Evolutionary conservation across 2,329 filamentous ascomycete genomes (phyloP).

Genomic region (Bipolaris cookei): DNA sequence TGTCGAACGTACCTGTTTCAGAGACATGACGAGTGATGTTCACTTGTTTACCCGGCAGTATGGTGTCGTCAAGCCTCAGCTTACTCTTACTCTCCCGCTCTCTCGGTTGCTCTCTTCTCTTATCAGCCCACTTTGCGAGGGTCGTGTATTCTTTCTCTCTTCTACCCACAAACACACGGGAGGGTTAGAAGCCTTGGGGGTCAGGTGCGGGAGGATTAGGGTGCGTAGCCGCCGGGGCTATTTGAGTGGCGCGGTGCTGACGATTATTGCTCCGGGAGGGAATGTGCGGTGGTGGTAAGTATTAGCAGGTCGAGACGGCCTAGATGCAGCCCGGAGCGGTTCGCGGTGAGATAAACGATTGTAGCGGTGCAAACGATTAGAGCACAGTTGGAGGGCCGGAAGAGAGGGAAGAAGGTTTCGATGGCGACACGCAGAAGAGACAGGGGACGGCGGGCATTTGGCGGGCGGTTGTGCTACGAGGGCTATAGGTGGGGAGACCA

Average conservation of each 20-base stretch:
- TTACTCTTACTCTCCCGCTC: constrained; percentile 9
- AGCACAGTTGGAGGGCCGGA: constrained; percentile 29
- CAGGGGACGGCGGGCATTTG: constrained; percentile 41
- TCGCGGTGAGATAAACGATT: constrained; percentile 23
- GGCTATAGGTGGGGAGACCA: constrained; percentile 45
- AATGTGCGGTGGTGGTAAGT: constrained; percentile 17
- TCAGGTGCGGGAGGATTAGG: constrained; percentile 18
- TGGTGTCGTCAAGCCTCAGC: constrained; percentile 49
- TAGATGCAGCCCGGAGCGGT: constrained; percentile 9
- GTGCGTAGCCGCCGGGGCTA: constrained; percentile 44
- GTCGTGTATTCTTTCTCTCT: constrained; percentile 26
- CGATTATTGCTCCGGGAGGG: constrained; percentile 17
- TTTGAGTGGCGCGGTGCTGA: constrained; percentile 22
- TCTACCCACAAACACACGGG: constrained; percentile 12
- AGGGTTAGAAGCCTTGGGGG: constrained; percentile 22
- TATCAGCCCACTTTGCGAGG: constrained; percentile 38
- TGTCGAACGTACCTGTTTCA: constrained; percentile 52
- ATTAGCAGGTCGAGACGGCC: constrained; percentile 23
- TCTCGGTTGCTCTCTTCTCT: constrained; percentile 7
- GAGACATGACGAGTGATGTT: constrained; percentile 54
- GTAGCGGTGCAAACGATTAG: constrained; percentile 32
- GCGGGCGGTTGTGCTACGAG: constrained; percentile 44
- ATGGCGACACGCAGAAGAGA: constrained; percentile 37
- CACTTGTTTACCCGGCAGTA: constrained; percentile 49
- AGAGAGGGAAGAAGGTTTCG: constrained; percentile 36